Conservation (phyloP, 1,284 basidiomycete species). For the Cryptococcus sp. region DNA sequence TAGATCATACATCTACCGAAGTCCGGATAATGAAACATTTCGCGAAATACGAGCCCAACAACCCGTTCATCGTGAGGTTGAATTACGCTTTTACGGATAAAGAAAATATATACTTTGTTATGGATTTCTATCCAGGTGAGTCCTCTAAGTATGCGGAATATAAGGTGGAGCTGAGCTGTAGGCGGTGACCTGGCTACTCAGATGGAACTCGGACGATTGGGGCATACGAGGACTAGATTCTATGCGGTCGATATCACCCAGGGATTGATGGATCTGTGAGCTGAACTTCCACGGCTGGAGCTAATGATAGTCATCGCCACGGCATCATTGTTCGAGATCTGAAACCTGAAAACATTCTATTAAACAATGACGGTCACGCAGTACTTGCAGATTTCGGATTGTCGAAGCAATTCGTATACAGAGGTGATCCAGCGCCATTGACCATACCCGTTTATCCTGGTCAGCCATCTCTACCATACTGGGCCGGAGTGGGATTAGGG, state of each 20-base stretch:
- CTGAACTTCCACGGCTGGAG: conserved; percentile 1
- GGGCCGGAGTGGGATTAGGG: conserved; percentile 30
- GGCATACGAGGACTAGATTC: conserved; percentile 86
- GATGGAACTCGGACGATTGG: conserved; percentile 85
- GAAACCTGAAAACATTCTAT: conserved; percentile 79
- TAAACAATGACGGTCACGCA: conserved; percentile 87
- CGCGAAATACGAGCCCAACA: conserved; percentile 60
- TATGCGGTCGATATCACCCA: conserved; percentile 95
- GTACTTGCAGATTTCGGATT: conserved; percentile 91
- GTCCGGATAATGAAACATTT: conserved; percentile 88
- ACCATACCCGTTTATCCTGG: conserved; percentile 22
- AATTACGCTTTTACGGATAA: conserved; percentile 96
- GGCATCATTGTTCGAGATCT: conserved; percentile 52
- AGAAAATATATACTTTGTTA: conserved; percentile 71
- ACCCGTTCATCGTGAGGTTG: conserved; percentile 89
- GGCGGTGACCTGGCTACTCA: conserved; percentile 89
- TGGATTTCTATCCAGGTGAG: conserved; percentile 81
- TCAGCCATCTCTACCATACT: conserved; percentile 17
- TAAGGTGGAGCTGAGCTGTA: background rate
- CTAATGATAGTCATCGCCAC: conserved; percentile 38
- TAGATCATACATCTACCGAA: conserved; percentile 92
- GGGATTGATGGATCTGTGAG: conserved; percentile 76
- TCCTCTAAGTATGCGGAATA: too few species aligned
- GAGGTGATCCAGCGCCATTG: conserved; percentile 37
- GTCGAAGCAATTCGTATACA: conserved; percentile 37